These are phyloP conservation scores for Aristolochia contorta DNA, from an alignment of 164 flowering plant genomes.

Conservation along the genomic window DNA sequence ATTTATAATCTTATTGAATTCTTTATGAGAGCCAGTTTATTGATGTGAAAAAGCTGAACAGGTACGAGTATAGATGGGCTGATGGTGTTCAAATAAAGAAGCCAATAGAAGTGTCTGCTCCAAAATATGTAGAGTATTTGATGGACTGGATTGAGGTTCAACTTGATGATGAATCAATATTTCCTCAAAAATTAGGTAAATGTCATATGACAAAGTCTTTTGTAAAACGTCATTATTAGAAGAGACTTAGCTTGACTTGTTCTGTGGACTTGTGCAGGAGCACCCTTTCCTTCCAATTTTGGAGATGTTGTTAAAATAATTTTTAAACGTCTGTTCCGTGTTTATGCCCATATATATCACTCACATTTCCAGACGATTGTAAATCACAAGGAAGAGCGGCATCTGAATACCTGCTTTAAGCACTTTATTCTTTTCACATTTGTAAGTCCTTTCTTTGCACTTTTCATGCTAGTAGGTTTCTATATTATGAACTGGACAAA, in stretches of 20 bases:
- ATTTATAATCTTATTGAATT: constrained; percentile 2
- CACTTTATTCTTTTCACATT: constrained; percentile 16
- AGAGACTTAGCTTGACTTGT: not conserved
- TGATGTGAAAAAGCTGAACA: constrained; percentile 14
- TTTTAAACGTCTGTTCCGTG: constrained; percentile 13
- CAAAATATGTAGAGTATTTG: constrained; percentile 86
- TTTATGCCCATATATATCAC: constrained; percentile 15
- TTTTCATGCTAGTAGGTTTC: no score
- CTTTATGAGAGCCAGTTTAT: not conserved
- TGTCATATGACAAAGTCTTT: not conserved
- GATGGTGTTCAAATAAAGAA: constrained; percentile 89
- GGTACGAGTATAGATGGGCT: constrained; percentile 95
- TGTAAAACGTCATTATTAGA: not conserved
- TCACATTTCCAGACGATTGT: constrained; percentile 17
- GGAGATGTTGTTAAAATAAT: constrained; percentile 12
- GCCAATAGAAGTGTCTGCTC: constrained; percentile 95
- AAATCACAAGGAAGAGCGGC: constrained; percentile 14
- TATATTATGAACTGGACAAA: no score
- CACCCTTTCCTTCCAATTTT: constrained; percentile 16
- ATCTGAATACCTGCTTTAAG: constrained; percentile 19
- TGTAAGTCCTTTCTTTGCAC: constrained; percentile 6
- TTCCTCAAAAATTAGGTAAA: constrained; percentile 91
- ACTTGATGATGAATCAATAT: constrained; percentile 86
- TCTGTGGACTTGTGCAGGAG: constrained; percentile 5
- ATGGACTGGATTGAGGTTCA: constrained; percentile 96